Conservation (phyloP, 768 basidiomycete genomes). For the Lepiota venenata region DNA sequence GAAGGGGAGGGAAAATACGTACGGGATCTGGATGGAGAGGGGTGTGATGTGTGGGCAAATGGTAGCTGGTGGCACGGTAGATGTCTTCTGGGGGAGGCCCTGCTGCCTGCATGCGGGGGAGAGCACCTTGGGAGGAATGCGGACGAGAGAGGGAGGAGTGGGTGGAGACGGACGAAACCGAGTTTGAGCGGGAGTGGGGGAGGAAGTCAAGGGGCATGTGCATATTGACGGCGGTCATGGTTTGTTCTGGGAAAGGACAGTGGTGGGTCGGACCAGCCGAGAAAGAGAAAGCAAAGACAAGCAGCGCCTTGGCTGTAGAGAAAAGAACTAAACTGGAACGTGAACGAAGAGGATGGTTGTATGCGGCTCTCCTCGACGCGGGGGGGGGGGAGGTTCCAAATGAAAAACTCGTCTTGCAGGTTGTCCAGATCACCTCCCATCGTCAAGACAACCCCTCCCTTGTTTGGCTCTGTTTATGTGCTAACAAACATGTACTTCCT, state of each 20-base stretch:
- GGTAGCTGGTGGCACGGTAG: constrained; percentile 63
- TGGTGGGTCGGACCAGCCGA: constrained; percentile 60
- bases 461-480: constrained; percentile 25
- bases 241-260: constrained; percentile 19
- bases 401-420: constrained; percentile 24
- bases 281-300: constrained; percentile 19
- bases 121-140: constrained; percentile 69
- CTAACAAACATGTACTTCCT: constrained; percentile 73
- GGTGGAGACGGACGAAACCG: constrained; percentile 72
- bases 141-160: constrained; percentile 73
- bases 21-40: constrained; percentile 25
- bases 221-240: constrained; percentile 73
- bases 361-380: constrained; percentile 4
- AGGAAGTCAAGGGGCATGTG: constrained; percentile 77
- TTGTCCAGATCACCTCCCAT: constrained; percentile 30
- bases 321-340: constrained; percentile 19
- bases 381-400: constrained; percentile 23
- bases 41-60: constrained; percentile 42
- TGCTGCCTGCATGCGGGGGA: constrained; percentile 48
- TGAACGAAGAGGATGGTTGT: constrained; percentile 22
- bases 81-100: constrained; percentile 64
- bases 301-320: constrained; percentile 18
- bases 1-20: constrained; percentile 10
- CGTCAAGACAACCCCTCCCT: constrained; percentile 41
- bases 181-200: constrained; percentile 76